Conservation (phyloP, 805 yeast species). For the Lipomyces yamadae region DNA sequence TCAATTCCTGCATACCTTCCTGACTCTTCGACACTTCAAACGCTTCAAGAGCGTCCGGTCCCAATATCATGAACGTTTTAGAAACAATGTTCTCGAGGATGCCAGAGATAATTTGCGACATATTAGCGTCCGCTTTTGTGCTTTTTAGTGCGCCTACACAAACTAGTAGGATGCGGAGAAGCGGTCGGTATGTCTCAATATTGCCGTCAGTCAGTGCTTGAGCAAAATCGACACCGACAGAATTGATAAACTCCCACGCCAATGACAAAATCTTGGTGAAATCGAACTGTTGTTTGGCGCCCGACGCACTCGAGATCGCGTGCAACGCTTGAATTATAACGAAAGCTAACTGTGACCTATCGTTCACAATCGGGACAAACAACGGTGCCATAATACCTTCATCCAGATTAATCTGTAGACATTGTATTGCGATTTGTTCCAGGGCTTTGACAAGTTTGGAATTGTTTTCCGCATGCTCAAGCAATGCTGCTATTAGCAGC, state of each 20-base stretch:
- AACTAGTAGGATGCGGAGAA: constrained; percentile 39
- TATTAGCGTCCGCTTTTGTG: constrained; percentile 7
- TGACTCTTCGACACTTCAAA: constrained; percentile 9
- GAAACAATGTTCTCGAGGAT: constrained; percentile 28
- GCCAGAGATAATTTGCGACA: constrained; percentile 11
- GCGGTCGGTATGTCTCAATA: constrained; percentile 38
- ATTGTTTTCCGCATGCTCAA: constrained; percentile 47
- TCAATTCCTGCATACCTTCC: not conserved
- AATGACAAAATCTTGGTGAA: constrained; percentile 47
- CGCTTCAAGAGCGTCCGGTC: constrained; percentile 30
- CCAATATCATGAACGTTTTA: constrained; percentile 24
- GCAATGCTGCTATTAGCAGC: constrained; percentile 68
- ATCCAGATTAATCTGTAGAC: constrained; percentile 58
- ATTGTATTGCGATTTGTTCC: constrained; percentile 49
- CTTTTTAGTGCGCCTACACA: constrained; percentile 21
- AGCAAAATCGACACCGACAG: constrained; percentile 47
- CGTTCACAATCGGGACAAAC: constrained; percentile 59
- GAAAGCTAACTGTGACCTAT: constrained; percentile 70
- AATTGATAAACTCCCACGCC: constrained; percentile 40
- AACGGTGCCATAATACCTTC: constrained; percentile 58
- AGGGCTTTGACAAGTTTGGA: constrained; percentile 29
- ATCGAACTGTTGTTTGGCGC: constrained; percentile 35
- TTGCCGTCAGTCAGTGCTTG: constrained; percentile 50
- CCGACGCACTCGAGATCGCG: constrained; percentile 38
- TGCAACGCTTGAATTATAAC: constrained; percentile 45